Percentiles rank a stretch among this genome's conserved stretches.
Conservation (phyloP, 1,284 basidiomycete genomes). For the Irpex sp. region DNA sequence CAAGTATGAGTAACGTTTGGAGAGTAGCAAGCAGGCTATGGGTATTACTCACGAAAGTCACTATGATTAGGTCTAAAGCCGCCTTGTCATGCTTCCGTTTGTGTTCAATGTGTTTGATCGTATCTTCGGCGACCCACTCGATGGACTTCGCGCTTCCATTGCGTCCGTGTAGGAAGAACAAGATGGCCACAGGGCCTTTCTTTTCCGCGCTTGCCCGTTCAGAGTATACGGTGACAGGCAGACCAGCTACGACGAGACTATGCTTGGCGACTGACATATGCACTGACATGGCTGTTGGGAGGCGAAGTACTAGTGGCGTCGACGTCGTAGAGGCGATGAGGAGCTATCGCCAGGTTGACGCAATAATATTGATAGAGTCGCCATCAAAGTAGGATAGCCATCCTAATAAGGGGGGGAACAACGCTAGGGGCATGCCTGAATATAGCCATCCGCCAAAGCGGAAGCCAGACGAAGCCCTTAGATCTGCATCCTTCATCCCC, state of each 20-base stretch:
- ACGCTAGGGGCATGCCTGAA: not conserved
- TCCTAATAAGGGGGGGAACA: too few relatives aligned
- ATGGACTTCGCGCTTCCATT: conserved; percentile 24
- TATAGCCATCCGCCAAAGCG: not conserved
- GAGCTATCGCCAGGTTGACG: too few relatives aligned
- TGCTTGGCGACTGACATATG: conserved; percentile 23
- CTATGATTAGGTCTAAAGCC: conserved; percentile 44
- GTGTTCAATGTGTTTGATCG: conserved; percentile 22
- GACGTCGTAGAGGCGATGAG: too few relatives aligned
- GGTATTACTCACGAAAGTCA: conserved; percentile 46
- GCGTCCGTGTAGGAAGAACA: conserved; percentile 67
- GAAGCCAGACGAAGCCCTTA: not conserved
- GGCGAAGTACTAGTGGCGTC: not conserved
- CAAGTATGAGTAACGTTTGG: too few relatives aligned
- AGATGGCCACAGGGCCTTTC: conserved; percentile 36
- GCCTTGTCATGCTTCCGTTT: conserved; percentile 21
- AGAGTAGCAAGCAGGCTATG: too few relatives aligned
- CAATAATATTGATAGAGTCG: too few relatives aligned
- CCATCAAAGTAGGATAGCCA: too few relatives aligned
- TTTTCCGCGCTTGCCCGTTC: conserved; percentile 21
- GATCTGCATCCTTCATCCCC: too few relatives aligned
- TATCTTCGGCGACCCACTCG: conserved; percentile 25
- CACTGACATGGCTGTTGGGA: not conserved
- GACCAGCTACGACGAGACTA: conserved; percentile 39
- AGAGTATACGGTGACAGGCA: conserved; percentile 40